Base-by-base conservation (phyloP, 257 asterid genomes). In the Forsythia suspensa region DNA sequence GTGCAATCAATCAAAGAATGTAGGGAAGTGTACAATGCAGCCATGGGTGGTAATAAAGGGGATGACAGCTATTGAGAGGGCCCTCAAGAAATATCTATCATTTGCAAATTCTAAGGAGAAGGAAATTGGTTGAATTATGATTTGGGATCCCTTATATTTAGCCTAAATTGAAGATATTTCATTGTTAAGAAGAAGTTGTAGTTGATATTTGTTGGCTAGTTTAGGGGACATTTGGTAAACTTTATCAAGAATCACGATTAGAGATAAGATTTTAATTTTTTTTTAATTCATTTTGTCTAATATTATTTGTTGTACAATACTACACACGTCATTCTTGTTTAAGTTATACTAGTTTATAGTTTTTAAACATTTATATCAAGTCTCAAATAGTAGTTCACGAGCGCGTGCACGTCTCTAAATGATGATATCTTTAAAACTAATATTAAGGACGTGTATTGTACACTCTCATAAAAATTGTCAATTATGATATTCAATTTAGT, bases 61-160 rank as follows among this genome's bases (percentile, higher is more conserved):
- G 77, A 74, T 52, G 61, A 87, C 86, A 84, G 90, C 90, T 84
- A 84, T 83, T 68, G 86, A 76, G 86, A 76, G 85, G 90, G 82
- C 79, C 91, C 90, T 51, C 24, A 36, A 21, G 74, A 40, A n/a
- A 44, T 72, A 29, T 24, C n/a, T 34, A 63, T 29, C 70, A 63
- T 63, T 20, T 63, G 40, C 40, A 63, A 63, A 63, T 24, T 24
- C 69, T 39, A 9, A 11, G 9, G 6, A 61, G 16, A 21, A 9
- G 70, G 37, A 63, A 63, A 63, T 63, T n/a, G 18, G 18, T 34
- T 24, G 38, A 21, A 63, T 29, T 21, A 11, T 63, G 18, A 63
- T 63, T 24, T 24, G 38, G 1, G 16, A 24, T 63, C 70, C 4
- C 70, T 29, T 29, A 40, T 29, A 63, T 4, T 5, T n/a, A 46